Conservation (phyloP, 1,284 basidiomycete genomes). For the Mycosarcoma mackinlayi region DNA sequence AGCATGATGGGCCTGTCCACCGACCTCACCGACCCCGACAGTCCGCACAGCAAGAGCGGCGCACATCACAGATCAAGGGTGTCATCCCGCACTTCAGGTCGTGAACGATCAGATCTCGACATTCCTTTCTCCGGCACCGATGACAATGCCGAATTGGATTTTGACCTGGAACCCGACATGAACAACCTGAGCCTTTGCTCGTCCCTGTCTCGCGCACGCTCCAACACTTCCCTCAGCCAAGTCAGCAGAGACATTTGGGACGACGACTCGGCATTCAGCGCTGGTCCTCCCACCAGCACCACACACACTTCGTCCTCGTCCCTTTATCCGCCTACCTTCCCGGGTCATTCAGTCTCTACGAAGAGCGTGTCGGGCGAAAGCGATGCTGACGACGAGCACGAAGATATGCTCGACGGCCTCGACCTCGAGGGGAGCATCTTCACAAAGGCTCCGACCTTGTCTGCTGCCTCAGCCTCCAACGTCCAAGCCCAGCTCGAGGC, state of each 20-base stretch:
- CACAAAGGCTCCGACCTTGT: constrained; percentile 4
- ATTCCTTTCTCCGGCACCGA: constrained; percentile 22
- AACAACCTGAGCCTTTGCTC: constrained; percentile 50
- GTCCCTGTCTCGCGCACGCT: constrained; percentile 36
- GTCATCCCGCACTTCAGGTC: constrained; percentile 27
- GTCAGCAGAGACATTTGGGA: constrained; percentile 43
- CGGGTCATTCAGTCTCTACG: constrained; percentile 13
- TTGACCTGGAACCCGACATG: constrained; percentile 48
- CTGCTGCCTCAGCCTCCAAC: constrained; percentile 3
- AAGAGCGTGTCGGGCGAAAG: constrained; percentile 43
- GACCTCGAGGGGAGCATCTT: constrained; percentile 53
- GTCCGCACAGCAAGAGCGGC: constrained; percentile 33
- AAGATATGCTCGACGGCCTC: constrained; percentile 52
- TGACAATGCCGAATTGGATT: constrained; percentile 41
- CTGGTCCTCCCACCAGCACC: constrained; percentile 13
- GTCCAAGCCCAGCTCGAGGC: constrained; percentile 45
- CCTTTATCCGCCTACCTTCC: constrained; percentile 15
- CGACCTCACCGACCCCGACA: constrained; percentile 53
- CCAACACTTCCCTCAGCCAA: constrained; percentile 38
- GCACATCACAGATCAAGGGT: constrained; percentile 9
- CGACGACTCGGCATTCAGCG: constrained; percentile 18
- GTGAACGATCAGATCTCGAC: constrained; percentile 35
- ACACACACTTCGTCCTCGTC: constrained; percentile 24
- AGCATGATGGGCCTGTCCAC: constrained; percentile 51
- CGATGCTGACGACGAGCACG: constrained; percentile 56